phyloP scores from a whole-genome alignment of 306 rosid species.

The Cucurbita ficifolia region DNA sequence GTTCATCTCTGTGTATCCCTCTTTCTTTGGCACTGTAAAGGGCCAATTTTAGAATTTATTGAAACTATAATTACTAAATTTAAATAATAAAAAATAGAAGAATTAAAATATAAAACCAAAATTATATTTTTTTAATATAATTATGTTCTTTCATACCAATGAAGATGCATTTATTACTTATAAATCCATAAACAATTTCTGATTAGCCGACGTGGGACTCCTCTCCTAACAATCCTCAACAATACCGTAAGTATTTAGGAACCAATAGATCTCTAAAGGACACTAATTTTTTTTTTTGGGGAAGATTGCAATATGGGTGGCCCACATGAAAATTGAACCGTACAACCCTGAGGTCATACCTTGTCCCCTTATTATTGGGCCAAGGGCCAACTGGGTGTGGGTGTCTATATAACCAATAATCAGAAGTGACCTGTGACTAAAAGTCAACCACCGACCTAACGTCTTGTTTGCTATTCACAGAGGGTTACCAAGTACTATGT shows the following conservation, averaged over 20 bases:
- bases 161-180: no score
- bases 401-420: not conserved
- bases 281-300: not conserved
- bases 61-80: not conserved
- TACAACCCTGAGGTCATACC: not conserved
- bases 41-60: not conserved
- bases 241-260: not conserved
- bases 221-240: no score
- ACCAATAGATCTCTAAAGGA: not conserved
- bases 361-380: not conserved
- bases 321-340: not conserved
- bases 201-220: no score
- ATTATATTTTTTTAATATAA: no score
- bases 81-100: no score
- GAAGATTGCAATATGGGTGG: not conserved
- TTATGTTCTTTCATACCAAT: no score
- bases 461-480: not conserved
- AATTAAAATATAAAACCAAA: no score
- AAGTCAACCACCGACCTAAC: slow-evolving; percentile 7
- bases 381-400: not conserved
- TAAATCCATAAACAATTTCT: no score
- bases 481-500: not conserved
- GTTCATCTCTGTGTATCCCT: slow-evolving; percentile 61
- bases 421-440: not conserved
- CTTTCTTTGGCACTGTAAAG: slow-evolving; percentile 42